These are phyloP conservation scores for Botrytis cinerea DNA, from an alignment of 2,329 filamentous ascomycete genomes.

Conservation along the genomic window DNA sequence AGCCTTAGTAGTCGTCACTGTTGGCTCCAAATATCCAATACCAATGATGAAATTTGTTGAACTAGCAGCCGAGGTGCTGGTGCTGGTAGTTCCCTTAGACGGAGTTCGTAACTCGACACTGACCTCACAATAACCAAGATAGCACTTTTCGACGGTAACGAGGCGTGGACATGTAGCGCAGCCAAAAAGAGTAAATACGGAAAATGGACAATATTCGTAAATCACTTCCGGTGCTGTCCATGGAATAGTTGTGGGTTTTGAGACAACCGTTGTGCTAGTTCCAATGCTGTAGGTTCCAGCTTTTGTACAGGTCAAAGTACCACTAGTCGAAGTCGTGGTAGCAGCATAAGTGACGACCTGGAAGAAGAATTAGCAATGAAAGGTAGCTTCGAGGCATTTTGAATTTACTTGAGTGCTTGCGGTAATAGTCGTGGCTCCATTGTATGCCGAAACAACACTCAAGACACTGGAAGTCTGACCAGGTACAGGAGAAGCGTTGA, in stretches of 20 bases:
- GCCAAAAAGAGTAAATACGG: neutral
- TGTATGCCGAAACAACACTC: neutral
- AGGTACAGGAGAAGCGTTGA: neutral
- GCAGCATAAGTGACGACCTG: neutral
- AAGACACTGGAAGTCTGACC: neutral
- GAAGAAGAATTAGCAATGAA: neutral
- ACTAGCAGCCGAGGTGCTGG: neutral
- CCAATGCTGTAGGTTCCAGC: neutral
- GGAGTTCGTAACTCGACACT: neutral
- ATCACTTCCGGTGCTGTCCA: neutral
- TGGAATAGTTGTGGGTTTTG: neutral
- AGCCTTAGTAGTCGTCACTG: neutral
- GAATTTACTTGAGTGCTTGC: neutral
- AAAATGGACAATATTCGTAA: neutral
- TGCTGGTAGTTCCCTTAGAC: neutral
- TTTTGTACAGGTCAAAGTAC: neutral
- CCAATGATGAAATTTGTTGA: neutral
- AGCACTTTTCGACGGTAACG: neutral
- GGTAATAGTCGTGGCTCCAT: neutral
- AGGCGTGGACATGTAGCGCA: neutral
- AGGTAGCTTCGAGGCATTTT: no score
- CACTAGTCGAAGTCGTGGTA: neutral
- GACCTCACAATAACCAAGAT: neutral
- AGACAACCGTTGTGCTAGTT: neutral
- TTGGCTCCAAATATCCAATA: neutral